These are phyloP conservation scores for Cryptococcus depauperatus DNA, from an alignment of 1,284 basidiomycete species.

Conservation along the genomic window DNA sequence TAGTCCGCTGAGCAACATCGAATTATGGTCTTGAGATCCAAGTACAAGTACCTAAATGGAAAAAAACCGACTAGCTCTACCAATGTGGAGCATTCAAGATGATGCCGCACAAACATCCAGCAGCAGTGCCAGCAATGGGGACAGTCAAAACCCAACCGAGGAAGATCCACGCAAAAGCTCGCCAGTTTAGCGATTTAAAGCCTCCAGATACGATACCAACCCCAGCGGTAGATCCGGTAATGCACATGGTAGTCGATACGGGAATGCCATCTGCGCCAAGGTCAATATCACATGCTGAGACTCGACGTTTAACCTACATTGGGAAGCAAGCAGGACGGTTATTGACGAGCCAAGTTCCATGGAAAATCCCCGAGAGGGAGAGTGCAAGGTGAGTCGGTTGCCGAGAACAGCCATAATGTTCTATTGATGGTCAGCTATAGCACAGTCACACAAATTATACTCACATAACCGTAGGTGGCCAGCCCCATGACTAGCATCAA, in stretches of 20 bases:
- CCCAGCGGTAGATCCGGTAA: conserved; percentile 38
- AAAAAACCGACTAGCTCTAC: too few species aligned
- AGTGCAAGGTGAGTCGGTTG: conserved; percentile 47
- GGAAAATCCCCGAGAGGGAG: conserved; percentile 48
- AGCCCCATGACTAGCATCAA: conserved; percentile 47
- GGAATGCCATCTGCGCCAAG: conserved; percentile 26
- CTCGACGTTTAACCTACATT: not conserved
- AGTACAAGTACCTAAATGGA: too few species aligned
- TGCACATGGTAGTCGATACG: conserved; percentile 45
- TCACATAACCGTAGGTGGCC: conserved; percentile 30
- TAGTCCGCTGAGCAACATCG: too few species aligned
- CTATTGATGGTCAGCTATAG: conserved; percentile 11
- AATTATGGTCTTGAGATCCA: too few species aligned
- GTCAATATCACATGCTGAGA: not conserved
- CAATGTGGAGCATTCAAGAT: conserved; percentile 40
- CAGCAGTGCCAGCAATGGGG: conserved; percentile 43
- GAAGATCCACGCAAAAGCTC: conserved; percentile 35
- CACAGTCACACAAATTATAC: not conserved
- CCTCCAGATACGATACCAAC: conserved; percentile 31
- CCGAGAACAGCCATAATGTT: conserved; percentile 46
- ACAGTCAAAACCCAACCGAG: conserved; percentile 46
- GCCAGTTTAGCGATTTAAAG: conserved; percentile 24
- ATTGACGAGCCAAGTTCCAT: conserved; percentile 50
- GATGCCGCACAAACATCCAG: conserved; percentile 43
- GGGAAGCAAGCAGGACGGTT: conserved; percentile 48